Percentiles rank a stretch among this genome's conserved stretches.
Conservation (phyloP, 139 green algal genomes). For the Picochlorum sp. region DNA sequence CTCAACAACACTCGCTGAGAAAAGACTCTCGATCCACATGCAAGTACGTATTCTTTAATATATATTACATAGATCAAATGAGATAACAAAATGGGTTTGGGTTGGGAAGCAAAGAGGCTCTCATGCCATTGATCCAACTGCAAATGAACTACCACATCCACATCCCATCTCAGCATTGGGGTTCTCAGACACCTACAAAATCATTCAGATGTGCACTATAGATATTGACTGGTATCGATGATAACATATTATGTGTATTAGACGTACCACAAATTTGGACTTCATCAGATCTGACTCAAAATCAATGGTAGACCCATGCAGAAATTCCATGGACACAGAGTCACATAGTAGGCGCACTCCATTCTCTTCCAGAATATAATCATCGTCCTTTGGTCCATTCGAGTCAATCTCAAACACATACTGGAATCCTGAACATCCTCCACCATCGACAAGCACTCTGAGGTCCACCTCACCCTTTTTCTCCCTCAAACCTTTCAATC, state of each 20-base stretch:
- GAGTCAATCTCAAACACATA: conserved; percentile 80
- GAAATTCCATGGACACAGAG: conserved; percentile 71
- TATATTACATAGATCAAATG: too few species aligned
- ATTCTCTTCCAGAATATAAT: conserved; percentile 62
- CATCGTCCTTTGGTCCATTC: background rate
- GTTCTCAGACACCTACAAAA: conserved; percentile 53
- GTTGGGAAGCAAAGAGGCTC: too few species aligned
- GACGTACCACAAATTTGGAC: conserved; percentile 67
- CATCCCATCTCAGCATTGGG: conserved; percentile 69
- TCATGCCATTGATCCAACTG: conserved; percentile 38
- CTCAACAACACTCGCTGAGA: too few species aligned
- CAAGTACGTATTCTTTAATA: too few species aligned
- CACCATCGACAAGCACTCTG: conserved; percentile 76
- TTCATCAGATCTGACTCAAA: conserved; percentile 81
- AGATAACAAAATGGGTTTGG: too few species aligned
- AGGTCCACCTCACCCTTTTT: conserved; percentile 34
- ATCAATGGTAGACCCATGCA: conserved; percentile 71
- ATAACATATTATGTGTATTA: too few species aligned
- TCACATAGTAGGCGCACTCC: conserved; percentile 75
- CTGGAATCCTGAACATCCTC: conserved; percentile 89
- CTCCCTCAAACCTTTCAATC: conserved; percentile 43
- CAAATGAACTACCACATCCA: conserved; percentile 76
- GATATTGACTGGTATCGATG: background rate
- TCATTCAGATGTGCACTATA: background rate
- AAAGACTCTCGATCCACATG: too few species aligned